Evolutionary conservation across 441 rosid species (phyloP), one percentile per base, ranked within the genome.

Genomic region (Rhodomyrtus psidioides): DNA sequence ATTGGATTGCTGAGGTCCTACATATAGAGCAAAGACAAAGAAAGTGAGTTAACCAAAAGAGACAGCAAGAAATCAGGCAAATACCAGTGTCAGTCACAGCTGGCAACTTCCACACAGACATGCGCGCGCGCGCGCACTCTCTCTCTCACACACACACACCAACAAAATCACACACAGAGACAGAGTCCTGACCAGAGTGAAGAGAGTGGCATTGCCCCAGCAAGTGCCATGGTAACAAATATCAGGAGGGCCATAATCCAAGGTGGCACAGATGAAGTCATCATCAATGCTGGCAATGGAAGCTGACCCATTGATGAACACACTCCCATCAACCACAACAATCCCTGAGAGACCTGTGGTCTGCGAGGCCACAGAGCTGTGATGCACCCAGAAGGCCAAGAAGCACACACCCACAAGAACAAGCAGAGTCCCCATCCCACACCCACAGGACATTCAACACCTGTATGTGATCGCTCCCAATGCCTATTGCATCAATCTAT

Each of bases 1-100:
- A 95, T 90, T 51, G 53, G 88, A 89, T 94, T 94, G 87, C 88
- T 92, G 76, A 97, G 92, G 84, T 97, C 95, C 99, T 97, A 94
- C 91, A 89, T 30, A 81, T 27, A 27, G 42, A 13, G 54, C 55
- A 23, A n/a, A 51, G 55, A 26, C 14, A 27, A 7, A 65, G 15
- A 65, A 34, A 34, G 49, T 19, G 79, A 65, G 46, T 19, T 23
- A 16, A 27, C 82, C 21, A 13, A 55, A 21, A 62, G 79, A 65
- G 79, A 65, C 46, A 34, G 79, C 46, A 65, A 65, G 79, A 39
- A 17, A 65, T 19, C 46, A 10, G 76, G 46, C 76, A 65, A 19
- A 65, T 34, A 65, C n/a, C 79, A 34, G 49, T 19, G 34, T 65
- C 56, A 10, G 56, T 27, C 59, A 26, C n/a, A 28, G 58, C 1